phyloP scores from a whole-genome alignment of 345 rosid genomes.

The Raphanus sativus region DNA sequence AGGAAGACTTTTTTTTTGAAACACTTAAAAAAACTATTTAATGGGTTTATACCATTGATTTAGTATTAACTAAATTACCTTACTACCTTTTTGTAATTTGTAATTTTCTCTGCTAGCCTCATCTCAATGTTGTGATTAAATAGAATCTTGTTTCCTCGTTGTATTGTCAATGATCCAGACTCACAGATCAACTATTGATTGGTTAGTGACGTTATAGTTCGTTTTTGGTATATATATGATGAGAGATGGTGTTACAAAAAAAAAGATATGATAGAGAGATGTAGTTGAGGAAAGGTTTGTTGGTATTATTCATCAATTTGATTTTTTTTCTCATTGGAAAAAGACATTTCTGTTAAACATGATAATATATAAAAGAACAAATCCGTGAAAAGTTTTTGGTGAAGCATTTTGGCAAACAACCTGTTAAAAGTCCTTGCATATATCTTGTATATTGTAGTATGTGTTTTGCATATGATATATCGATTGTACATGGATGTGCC shows the following conservation, averaged over 20 bases:
- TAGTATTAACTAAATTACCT: not conserved
- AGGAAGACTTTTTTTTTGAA: too few species aligned
- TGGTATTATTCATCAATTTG: conserved; percentile 15
- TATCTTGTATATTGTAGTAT: not conserved
- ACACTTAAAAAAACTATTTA: too few species aligned
- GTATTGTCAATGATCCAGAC: not conserved
- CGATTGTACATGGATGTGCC: not conserved
- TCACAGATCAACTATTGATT: not conserved
- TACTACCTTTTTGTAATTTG: not conserved
- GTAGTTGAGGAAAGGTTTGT: conserved; percentile 3
- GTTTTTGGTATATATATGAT: conserved; percentile 11
- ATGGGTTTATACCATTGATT: not conserved
- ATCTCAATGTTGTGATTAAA: conserved; percentile 5
- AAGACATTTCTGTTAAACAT: conserved; percentile 10
- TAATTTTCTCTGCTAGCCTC: not conserved
- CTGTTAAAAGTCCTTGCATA: not conserved
- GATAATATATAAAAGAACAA: not conserved
- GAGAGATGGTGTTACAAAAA: not conserved
- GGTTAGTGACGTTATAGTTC: conserved; percentile 32
- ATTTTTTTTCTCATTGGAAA: conserved; percentile 9
- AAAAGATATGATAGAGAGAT: not conserved
- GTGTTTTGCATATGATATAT: not conserved
- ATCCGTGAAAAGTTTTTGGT: conserved; percentile 22
- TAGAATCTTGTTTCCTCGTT: not conserved
- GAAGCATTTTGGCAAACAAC: conserved; percentile 33